Conservation (phyloP, 306 rosid species). For the Alnus rubra region DNA sequence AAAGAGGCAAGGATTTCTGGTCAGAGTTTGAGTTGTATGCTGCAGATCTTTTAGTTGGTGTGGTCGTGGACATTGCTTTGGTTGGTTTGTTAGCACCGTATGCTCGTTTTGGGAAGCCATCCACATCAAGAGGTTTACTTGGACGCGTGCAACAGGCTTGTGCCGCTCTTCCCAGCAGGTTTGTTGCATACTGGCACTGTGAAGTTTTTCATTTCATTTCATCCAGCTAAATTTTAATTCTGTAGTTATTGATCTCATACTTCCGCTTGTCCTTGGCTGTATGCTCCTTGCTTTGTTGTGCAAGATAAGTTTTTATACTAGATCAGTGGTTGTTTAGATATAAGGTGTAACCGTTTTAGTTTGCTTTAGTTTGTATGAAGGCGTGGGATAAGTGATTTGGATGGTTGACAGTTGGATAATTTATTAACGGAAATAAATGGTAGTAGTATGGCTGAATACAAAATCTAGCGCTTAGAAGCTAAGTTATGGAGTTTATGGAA, state of each 20-base stretch:
- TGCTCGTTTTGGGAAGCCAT: conserved; percentile 78
- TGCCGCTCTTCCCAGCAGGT: conserved; percentile 94
- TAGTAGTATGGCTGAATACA: not conserved
- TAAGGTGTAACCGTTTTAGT: not conserved
- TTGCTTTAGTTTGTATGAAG: not conserved
- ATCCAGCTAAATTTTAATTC: not conserved
- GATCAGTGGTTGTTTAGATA: not conserved
- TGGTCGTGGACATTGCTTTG: conserved; percentile 87
- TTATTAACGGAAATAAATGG: not conserved
- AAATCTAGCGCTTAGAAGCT: not conserved
- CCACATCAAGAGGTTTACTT: conserved; percentile 68
- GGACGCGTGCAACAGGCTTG: conserved; percentile 74
- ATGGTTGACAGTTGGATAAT: not conserved
- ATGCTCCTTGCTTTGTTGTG: not conserved
- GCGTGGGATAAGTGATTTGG: not conserved
- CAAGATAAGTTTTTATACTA: not conserved
- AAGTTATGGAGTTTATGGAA: not conserved
- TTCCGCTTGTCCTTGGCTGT: not conserved
- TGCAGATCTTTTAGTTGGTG: conserved; percentile 88
- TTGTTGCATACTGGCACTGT: conserved; percentile 18
- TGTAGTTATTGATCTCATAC: not conserved
- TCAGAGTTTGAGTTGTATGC: conserved; percentile 87
- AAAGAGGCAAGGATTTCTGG: conserved; percentile 92
- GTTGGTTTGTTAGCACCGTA: conserved; percentile 87
- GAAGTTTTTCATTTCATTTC: not conserved